Evolutionary conservation across 495 filamentous ascomycete species (phyloP), one percentile per base, ranked within the genome.

Genomic region (Parmelia sp.): DNA sequence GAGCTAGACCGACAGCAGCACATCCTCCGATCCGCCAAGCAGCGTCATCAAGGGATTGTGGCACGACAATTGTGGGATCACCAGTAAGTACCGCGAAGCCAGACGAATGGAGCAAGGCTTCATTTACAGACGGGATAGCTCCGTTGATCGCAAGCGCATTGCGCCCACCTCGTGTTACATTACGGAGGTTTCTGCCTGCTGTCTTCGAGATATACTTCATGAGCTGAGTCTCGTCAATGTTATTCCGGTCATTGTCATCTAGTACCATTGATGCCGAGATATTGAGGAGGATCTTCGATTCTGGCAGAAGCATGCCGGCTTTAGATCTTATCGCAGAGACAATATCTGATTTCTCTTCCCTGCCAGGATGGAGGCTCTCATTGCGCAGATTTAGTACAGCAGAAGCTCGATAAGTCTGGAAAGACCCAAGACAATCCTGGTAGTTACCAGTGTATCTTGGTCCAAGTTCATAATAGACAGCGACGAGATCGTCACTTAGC

Each of bases 341-440:
- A 44, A 98, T 96, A 70, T 97, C 92, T 21, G 94, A 97, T 60
- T 83, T 86, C 68, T 97, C 92, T 67, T 93, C 89, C 72, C 91
- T 96, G 11, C 91, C 93, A 15, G 91, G 88, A 72, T 96, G 91
- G 31, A 96, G 83, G 58, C 90, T 83, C 71, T 98, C 94, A 71
- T 97, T 96, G 58, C 91, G 88, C 60, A 97, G 80, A 63, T 93
- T 92, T 33, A 98, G 77, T 33, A 89, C 85, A 23, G 94, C 92
- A 31, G 95, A 97, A n/a, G 95, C 92, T 65, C 87, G 87, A 72
- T 97, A 98, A 0, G 94, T 98, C 71, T 97, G 92, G 70, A 98
- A 96, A 21, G 92, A 93, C 14, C 94, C 94, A 27, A 98, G 80
- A 66, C 91, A 92, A 72, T 98, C 94, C 72, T 98, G 94, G 69